These are phyloP conservation scores for Knoxia roxburghii DNA, from an alignment of 257 asterid genomes.

Conservation along the genomic window DNA sequence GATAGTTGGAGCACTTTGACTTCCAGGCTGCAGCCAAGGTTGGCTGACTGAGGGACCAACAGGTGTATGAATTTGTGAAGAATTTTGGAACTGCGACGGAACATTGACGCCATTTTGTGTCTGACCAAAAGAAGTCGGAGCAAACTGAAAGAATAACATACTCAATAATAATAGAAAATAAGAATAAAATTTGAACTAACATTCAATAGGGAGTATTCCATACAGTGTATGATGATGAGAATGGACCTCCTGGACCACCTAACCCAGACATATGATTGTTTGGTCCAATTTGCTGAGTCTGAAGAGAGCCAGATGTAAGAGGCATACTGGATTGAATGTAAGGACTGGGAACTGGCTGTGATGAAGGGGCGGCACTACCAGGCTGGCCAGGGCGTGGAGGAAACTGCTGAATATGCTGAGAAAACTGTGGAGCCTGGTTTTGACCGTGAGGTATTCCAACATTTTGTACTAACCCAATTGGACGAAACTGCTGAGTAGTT, in stretches of 20 bases:
- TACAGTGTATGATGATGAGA: conserved; percentile 62
- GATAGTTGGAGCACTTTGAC: conserved; percentile 51
- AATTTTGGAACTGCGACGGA: conserved; percentile 57
- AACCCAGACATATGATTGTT: conserved; percentile 29
- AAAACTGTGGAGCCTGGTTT: conserved; percentile 57
- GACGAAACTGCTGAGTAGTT: conserved; percentile 63
- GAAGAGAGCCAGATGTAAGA: conserved; percentile 45
- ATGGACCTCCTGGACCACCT: conserved; percentile 51
- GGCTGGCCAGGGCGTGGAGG: conserved; percentile 50
- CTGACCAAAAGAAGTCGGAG: conserved; percentile 56
- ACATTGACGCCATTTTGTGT: conserved; percentile 41
- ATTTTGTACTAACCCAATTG: conserved; percentile 53
- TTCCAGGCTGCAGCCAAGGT: conserved; percentile 58
- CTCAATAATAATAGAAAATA: conserved; percentile 18
- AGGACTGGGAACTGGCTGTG: conserved; percentile 27
- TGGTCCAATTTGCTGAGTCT: conserved; percentile 44
- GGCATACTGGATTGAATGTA: conserved; percentile 57
- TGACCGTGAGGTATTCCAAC: conserved; percentile 58
- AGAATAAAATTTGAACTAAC: conserved; percentile 8
- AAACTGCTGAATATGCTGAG: conserved; percentile 74
- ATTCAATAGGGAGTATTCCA: conserved; percentile 17
- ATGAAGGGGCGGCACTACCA: conserved; percentile 46
- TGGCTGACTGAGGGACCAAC: conserved; percentile 48
- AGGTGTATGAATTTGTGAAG: conserved; percentile 60
- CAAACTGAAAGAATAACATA: conserved; percentile 38